Base-by-base conservation (phyloP, 2,329 filamentous ascomycete genomes). In the Mycosphaerella arachidis region DNA sequence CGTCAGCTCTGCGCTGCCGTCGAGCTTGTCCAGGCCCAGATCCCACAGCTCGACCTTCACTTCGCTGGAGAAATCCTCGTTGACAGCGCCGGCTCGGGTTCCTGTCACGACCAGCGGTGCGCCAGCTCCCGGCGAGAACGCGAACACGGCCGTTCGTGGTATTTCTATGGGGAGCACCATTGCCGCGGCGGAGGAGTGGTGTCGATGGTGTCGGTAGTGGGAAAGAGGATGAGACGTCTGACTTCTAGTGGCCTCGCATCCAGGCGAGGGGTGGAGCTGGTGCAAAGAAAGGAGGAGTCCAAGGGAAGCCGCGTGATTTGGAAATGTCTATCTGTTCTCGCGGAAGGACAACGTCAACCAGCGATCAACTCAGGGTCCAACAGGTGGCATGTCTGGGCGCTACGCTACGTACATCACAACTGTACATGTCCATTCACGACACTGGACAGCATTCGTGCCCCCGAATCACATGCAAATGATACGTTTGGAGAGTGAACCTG, bases 161-260 rank as follows among this genome's bases (percentile, higher is more conserved):
- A 99, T 95, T 82, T 97, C 92, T 82, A 93, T 87, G 77, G 97
- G 83, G 80, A 92, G 90, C 78, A 97, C 93, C 94, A 99, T 99
- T 76, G 63, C 72, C 37, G 61, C 43, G 37, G 37, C 16, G 37
- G 37, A 13, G 12, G 37, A 12, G 37, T 43, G 16, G 37, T 59
- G n/a, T 1, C 18, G 7, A 3, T 56, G 16, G 53, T 55, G 10
- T 13, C 31, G 52, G 70, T 78, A 46, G 53, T 55, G 57, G 51
- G 50, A 29, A 52, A 53, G 48, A 53, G 43, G 33, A 56, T 43
- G 40, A n/a, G 40, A 18, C n/a, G 6, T 6, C 40, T n/a, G 40
- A 16, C 18, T 5, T 43, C 40, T 43, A 43, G 40, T 43, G 40
- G 40, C 13, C 40, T n/a, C 40, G 40, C 40, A 43, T 43, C 40